phyloP scores from a whole-genome alignment of 169 alveolate genomes.

The Plasmodium sp. region DNA sequence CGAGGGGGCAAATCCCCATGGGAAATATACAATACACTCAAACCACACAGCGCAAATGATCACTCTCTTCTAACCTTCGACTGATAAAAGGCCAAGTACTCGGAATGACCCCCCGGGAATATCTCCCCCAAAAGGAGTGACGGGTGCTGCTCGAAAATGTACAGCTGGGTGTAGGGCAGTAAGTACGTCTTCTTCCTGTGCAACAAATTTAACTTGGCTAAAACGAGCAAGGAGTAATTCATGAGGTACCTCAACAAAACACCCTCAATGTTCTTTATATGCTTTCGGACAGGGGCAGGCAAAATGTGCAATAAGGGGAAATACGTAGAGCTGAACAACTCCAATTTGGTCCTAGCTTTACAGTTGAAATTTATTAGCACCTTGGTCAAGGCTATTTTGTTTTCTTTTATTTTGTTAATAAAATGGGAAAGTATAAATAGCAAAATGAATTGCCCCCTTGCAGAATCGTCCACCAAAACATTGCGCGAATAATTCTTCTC shows the following conservation, averaged over 20 bases:
- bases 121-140: constrained; percentile 14
- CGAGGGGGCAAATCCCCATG: not conserved
- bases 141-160: constrained; percentile 67
- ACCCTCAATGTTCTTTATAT: constrained; percentile 27
- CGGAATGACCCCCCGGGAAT: constrained; percentile 8
- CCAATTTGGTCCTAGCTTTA: constrained; percentile 22
- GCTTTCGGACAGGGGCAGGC: constrained; percentile 42
- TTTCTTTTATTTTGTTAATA: constrained; percentile 62
- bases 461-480: constrained; percentile 23
- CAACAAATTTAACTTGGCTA: constrained; percentile 33
- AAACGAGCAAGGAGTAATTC: constrained; percentile 25
- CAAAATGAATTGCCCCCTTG: constrained; percentile 58
- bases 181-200: constrained; percentile 42
- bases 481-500: constrained; percentile 72
- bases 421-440: constrained; percentile 64
- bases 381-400: constrained; percentile 61
- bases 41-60: not conserved
- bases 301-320: constrained; percentile 50
- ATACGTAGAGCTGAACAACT: constrained; percentile 39
- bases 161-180: constrained; percentile 56
- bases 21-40: not conserved
- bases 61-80: constrained; percentile 33
- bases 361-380: constrained; percentile 30
- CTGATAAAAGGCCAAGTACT: constrained; percentile 18
- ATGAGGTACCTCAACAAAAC: constrained; percentile 26